A percentile compares a stretch with the other conserved stretches of the same genome.
phyloP scores from a whole-genome alignment of 345 rosid species.

The Salix brachista region DNA sequence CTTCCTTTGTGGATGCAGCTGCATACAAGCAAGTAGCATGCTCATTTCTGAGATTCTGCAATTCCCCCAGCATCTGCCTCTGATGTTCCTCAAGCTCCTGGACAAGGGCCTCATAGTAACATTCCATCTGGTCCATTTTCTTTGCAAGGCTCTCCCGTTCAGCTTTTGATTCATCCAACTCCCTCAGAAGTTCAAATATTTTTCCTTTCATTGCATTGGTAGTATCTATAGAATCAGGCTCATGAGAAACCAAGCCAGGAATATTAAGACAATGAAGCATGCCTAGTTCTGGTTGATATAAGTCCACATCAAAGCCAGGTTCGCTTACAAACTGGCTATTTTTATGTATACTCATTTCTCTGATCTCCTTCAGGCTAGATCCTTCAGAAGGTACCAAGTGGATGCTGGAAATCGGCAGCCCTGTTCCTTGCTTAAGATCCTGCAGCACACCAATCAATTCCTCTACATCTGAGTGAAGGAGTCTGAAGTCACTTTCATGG shows the following conservation, averaged over 20 bases:
- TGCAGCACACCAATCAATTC: slow-evolving; percentile 52
- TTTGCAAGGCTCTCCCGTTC: slow-evolving; percentile 77
- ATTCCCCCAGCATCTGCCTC: slow-evolving; percentile 82
- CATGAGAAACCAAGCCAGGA: slow-evolving; percentile 58
- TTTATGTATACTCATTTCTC: slow-evolving; percentile 40
- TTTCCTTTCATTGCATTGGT: slow-evolving; percentile 61
- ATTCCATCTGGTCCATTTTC: slow-evolving; percentile 99
- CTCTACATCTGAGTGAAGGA: slow-evolving; percentile 62
- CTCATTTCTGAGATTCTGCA: slow-evolving; percentile 85
- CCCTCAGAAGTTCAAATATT: slow-evolving; percentile 78
- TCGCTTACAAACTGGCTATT: slow-evolving; percentile 40
- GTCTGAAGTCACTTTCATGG: slow-evolving; percentile 59
- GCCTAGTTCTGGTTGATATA: slow-evolving; percentile 67
- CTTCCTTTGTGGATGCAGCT: slow-evolving; percentile 67
- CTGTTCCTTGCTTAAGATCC: slow-evolving; percentile 68
- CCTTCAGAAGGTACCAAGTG: slow-evolving; percentile 41
- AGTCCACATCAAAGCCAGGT: slow-evolving; percentile 54
- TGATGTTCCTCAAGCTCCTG: slow-evolving; percentile 99
- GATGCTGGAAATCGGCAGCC: slow-evolving; percentile 36
- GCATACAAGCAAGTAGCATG: slow-evolving; percentile 73
- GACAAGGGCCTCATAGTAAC: slow-evolving; percentile 87
- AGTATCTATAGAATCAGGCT: slow-evolving; percentile 49
- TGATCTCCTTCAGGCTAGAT: slow-evolving; percentile 25
- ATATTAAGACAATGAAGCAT: slow-evolving; percentile 62
- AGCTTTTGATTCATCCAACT: slow-evolving; percentile 80